Percentiles rank a stretch among this genome's conserved stretches.
Evolutionary conservation across 257 asterid species (phyloP).

Genomic region (Coffea eugenioides): DNA sequence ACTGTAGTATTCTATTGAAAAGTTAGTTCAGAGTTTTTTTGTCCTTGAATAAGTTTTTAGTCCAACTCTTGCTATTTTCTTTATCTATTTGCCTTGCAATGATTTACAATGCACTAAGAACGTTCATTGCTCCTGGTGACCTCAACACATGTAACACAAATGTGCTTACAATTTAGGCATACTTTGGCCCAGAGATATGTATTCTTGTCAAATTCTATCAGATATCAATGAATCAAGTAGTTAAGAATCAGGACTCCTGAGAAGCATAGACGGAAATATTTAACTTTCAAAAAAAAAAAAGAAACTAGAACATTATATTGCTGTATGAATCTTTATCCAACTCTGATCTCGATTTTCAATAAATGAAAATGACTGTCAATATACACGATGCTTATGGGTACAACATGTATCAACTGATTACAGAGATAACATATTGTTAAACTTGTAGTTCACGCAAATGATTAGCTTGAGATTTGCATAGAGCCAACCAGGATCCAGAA

Average conservation of each 20-base stretch:
- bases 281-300: not conserved
- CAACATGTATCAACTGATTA: not conserved
- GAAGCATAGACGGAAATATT: no score
- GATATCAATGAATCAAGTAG: not conserved
- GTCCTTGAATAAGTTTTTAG: no score
- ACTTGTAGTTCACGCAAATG: not conserved
- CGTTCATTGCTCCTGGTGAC: no score
- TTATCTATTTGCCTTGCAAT: no score
- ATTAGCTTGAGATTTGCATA: not conserved
- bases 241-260: not conserved
- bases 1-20: no score
- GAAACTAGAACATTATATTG: not conserved
- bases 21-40: no score
- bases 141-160: not conserved
- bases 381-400: not conserved
- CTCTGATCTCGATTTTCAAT: constrained; percentile 2
- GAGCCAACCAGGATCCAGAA: no score
- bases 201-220: not conserved
- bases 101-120: no score
- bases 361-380: constrained; percentile 1
- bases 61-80: no score
- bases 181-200: not conserved
- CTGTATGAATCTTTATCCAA: not conserved
- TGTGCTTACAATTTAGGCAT: not conserved
- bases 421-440: not conserved